phyloP scores from a whole-genome alignment of 2,329 filamentous ascomycete species.

The Talaromyces piceae region DNA sequence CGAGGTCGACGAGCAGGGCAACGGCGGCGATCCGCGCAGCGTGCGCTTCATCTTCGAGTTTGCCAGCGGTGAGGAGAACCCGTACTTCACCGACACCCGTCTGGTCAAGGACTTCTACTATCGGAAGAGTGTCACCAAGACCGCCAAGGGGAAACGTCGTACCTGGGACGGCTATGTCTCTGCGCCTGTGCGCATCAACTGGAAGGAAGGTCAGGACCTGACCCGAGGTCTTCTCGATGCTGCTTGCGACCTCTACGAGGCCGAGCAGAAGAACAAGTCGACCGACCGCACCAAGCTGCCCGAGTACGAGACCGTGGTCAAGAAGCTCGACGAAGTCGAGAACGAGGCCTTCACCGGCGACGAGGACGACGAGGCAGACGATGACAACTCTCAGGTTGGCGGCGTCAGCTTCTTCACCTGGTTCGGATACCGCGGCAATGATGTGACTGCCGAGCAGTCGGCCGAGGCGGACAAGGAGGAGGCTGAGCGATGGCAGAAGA shows the following conservation, averaged over 20 bases:
- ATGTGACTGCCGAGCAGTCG: slow-evolving; percentile 66
- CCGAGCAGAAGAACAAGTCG: slow-evolving; percentile 44
- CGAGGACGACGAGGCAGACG: slow-evolving; percentile 25
- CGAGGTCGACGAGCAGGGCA: slow-evolving; percentile 55
- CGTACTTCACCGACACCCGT: slow-evolving; percentile 68
- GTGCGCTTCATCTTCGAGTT: slow-evolving; percentile 73
- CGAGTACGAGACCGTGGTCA: slow-evolving; percentile 46
- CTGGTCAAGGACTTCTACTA: slow-evolving; percentile 92
- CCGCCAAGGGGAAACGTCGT: slow-evolving; percentile 39
- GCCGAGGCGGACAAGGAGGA: slow-evolving; percentile 54
- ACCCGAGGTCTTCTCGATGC: slow-evolving; percentile 72
- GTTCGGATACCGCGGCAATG: slow-evolving; percentile 71
- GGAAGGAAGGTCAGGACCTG: slow-evolving; percentile 80
- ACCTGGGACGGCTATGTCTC: slow-evolving; percentile 71
- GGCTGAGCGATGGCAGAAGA: slow-evolving; percentile 48
- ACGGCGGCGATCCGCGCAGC: slow-evolving; percentile 68
- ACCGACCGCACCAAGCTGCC: slow-evolving; percentile 48
- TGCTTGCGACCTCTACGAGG: slow-evolving; percentile 61
- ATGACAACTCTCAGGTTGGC: slow-evolving; percentile 33
- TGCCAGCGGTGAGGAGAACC: slow-evolving; percentile 52
- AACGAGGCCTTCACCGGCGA: slow-evolving; percentile 23
- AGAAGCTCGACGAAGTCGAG: slow-evolving; percentile 40
- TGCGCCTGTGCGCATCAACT: slow-evolving; percentile 79
- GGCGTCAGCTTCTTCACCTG: slow-evolving; percentile 78
- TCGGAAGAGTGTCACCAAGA: slow-evolving; percentile 51